Base-by-base conservation (phyloP, 768 basidiomycete species). In the Gloeopeniophorella convolvens region DNA sequence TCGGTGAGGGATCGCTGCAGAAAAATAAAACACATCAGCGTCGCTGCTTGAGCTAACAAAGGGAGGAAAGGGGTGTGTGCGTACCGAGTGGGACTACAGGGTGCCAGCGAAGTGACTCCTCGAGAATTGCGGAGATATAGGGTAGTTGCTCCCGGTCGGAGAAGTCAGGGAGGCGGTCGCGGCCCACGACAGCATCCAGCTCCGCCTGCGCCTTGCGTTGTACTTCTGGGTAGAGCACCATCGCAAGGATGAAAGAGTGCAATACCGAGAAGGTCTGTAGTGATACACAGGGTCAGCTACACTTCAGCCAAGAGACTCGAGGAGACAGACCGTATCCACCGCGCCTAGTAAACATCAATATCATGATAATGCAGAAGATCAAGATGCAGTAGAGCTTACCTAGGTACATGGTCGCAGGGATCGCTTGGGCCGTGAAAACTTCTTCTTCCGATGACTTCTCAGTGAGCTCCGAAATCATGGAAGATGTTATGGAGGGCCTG, bases 161-260 rank as follows among this genome's bases (percentile, higher is more conserved):
- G 26, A 60, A 57, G 11, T 51, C 44, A 0, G 64, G 65, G 4
- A 66, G 56, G 5, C 65, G 52, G 27, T 56, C 60, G 10, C 39
- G 28, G 13, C 61, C 60, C 1, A 63, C 50, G 3, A 65, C 54
- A 1, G 39, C 20, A 34, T 63, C 63, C 7, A 66, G 45, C 34
- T 64, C 61, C 3, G 52, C 58, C 33, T 65, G 65, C 4, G 62
- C 62, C 21, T 48, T 55, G 5, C 28, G 35, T 30, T 61, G 62
- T 5, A 63, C 54, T 7, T 60, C 57, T 1, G 63, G 65, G 48
- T 54, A 54, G 26, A 60, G 55, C 3, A 58, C 47, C 62, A 63
- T 64, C 5, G 65, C 65, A 2, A 67, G 55, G 55, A 64, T 43
- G 54, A 65, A 61, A 0, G 64, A 52, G 9, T 47, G 42, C 16